Percentiles rank a stretch among this genome's conserved stretches.
Conservation (phyloP, 2,329 filamentous ascomycete genomes). For the Arthrobotrys musiformis region DNA sequence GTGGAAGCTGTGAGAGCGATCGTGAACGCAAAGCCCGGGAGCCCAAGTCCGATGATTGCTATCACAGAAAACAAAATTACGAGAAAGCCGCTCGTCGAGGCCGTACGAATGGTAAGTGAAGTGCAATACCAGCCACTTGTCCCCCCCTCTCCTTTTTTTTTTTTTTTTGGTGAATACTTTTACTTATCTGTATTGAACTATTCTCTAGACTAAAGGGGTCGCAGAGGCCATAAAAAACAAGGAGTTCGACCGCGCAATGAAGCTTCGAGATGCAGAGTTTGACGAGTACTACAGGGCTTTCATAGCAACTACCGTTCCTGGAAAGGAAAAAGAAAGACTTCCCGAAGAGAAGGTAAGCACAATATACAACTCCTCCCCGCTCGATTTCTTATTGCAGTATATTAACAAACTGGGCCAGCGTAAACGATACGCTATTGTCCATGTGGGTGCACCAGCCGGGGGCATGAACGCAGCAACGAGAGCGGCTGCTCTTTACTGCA, state of each 20-base stretch:
- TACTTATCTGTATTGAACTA: too few species aligned
- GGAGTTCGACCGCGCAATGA: slow-evolving; percentile 88
- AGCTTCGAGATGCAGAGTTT: slow-evolving; percentile 89
- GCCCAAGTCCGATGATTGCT: slow-evolving; percentile 92
- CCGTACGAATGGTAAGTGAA: slow-evolving; percentile 69
- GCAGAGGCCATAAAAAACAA: slow-evolving; percentile 82
- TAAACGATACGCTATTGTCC: slow-evolving; percentile 94
- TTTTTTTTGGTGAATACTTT: not conserved
- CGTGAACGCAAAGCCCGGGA: slow-evolving; percentile 86
- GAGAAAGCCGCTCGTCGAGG: slow-evolving; percentile 86
- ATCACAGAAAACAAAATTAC: slow-evolving; percentile 98
- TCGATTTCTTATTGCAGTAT: not conserved
- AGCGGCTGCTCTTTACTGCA: slow-evolving; percentile 69
- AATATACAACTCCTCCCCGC: not conserved
- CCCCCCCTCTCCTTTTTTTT: not conserved
- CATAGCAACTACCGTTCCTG: slow-evolving; percentile 86
- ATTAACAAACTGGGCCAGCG: slow-evolving; percentile 68
- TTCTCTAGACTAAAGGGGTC: slow-evolving; percentile 79
- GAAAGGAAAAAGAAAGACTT: slow-evolving; percentile 74
- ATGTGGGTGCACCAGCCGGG: slow-evolving; percentile 94
- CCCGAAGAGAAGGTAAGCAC: slow-evolving; percentile 74
- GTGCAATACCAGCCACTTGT: not conserved
- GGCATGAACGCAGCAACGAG: slow-evolving; percentile 98
- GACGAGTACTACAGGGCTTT: slow-evolving; percentile 91
- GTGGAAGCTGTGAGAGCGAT: slow-evolving; percentile 94